Base-by-base conservation (phyloP, 768 basidiomycete species). In the Multifurca ochricompacta region DNA sequence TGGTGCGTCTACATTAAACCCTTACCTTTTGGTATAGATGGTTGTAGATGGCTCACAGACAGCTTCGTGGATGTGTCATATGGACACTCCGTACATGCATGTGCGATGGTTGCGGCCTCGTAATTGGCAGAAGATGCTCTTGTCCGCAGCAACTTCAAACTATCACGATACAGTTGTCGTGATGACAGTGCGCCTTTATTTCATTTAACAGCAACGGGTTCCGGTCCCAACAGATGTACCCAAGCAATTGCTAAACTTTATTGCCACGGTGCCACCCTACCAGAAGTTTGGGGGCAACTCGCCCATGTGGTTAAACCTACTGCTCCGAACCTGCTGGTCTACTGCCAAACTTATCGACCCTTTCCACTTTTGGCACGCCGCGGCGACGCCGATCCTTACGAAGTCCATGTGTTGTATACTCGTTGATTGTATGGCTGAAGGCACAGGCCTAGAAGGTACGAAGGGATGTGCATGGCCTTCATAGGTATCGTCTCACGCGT, bases 1-100 rank as follows among this genome's bases (percentile, higher is more conserved):
- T 83, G 55, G 85, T 85, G 61, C 61, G 75, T 64, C 27, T 18
- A 40, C 14, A 30, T 19, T 34, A 32, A 14, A 31, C 4, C 42
- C 23, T 10, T 16, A 28, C 18, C 37, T 32, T n/a, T 45, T 6
- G 8, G 35, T 23, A 30, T 39, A 27, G 8, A 9, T 50, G 35
- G n/a, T 47, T 48, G 42, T 39, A 11, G 2, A 6, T 21, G 21
- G 10, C 13, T 59, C 30, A 56, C 51, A 83, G 83, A 79, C 77
- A 11, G 68, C 73, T 30, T 70, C 71, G 21, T 85, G 81, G 76
- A 67, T 85, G 42, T 73, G 68, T 56, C 74, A 78, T 60, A 58
- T 73, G 14, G 67, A 72, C 25, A 43, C 34, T 10, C 21, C 43
- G 3, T 27, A 27, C 8, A 37, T 23, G 4, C 57, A 53, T 18